Percentiles rank a stretch among this genome's conserved stretches.
Conservation (phyloP, 1,284 basidiomycete genomes). For the Coriolopsis trogii region DNA sequence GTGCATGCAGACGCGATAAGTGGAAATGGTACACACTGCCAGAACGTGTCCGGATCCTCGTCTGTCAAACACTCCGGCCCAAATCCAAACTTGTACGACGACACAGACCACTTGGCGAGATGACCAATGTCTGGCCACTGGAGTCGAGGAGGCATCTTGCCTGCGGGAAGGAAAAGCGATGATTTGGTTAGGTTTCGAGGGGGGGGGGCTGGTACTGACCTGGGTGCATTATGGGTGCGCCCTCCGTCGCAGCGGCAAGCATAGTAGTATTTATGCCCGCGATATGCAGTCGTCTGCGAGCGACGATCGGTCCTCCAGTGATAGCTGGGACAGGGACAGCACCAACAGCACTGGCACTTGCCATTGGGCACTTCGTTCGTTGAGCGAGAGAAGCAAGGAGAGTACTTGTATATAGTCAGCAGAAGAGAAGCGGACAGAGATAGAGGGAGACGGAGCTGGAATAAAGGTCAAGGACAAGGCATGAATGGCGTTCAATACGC, state of each 20-base stretch:
- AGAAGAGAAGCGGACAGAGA: no score
- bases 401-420: no score
- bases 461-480: no score
- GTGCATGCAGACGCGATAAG: constrained; percentile 1
- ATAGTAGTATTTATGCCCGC: constrained; percentile 6
- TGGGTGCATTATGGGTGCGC: constrained; percentile 40
- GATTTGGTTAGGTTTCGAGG: background rate
- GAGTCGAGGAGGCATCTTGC: constrained; percentile 47
- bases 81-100: constrained; percentile 95
- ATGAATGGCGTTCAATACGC: no score
- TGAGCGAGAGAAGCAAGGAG: no score
- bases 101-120: constrained; percentile 95
- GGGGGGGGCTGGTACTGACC: constrained; percentile 22
- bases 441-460: no score
- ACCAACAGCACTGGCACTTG: constrained; percentile 23
- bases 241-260: constrained; percentile 31
- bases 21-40: constrained; percentile 78
- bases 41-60: constrained; percentile 90
- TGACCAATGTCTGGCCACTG: constrained; percentile 82
- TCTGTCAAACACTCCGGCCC: constrained; percentile 92
- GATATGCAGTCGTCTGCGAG: constrained; percentile 16
- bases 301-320: constrained; percentile 13
- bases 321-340: constrained; percentile 1
- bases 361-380: constrained; percentile 18
- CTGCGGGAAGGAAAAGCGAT: constrained; percentile 26